Evolutionary conservation across 306 rosid species (phyloP), one percentile per base, ranked within the genome.

Genomic region (Rosa chinensis): DNA sequence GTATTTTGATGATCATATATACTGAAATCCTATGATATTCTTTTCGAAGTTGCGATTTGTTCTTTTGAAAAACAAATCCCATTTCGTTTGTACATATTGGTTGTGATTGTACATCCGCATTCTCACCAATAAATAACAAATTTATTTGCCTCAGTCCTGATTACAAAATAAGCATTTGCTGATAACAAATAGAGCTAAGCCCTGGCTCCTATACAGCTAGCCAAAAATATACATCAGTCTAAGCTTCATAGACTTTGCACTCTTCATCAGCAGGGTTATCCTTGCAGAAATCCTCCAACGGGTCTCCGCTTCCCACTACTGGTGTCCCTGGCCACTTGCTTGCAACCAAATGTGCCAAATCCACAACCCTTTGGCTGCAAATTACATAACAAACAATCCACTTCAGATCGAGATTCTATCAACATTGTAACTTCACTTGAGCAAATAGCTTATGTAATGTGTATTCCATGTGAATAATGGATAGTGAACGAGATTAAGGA

Each of bases 291-390:
- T 96, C 99, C 82, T 96, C 99, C 87, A 96, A 84, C 50, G 99
- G 96, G 79, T 96, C 99, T 69, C 94, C 98, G 18, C 92, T 87
- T 40, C 85, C 89, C 0, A 25, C 84, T 42, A 42, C 77, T 5
- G 85, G 61, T 32, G 83, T 16, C 13, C 97, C 98, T 12, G 97
- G 97, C 99, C 98, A 96, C 87, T 93, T 90, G 80, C 6, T 32
- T 47, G 98, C 97, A 68, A 96, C 98, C 74, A 96, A 58, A 85
- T 96, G 96, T 61, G 98, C 97, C 90, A 96, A 87, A 85, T 96
- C 99, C 50, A 96, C 98, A 20, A 96, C 99, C 88, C 99, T 89
- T 88, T 96, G 99, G 88, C 99, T 94, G 97, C 84, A 84, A 64
- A 50, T 52, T 79, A 61, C 59, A 76, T 66, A 47, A 11, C 44